These are phyloP conservation scores for Russula griseocarnosa DNA, from an alignment of 768 basidiomycete species.

Conservation along the genomic window DNA sequence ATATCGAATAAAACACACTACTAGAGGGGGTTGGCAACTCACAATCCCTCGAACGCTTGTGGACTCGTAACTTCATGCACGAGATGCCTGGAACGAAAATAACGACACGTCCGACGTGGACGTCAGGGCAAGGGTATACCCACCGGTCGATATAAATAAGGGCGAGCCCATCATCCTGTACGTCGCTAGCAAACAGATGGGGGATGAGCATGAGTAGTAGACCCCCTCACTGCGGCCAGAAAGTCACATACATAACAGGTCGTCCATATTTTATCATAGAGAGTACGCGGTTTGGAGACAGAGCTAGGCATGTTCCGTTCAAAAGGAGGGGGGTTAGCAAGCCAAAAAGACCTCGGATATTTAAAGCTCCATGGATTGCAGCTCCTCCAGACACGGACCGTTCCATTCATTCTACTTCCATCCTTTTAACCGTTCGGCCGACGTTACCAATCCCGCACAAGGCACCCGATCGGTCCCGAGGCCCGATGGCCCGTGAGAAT, in stretches of 20 bases:
- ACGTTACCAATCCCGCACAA: neutral
- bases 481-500: conserved; percentile 13
- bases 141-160: conserved; percentile 67
- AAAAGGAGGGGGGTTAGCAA: neutral
- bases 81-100: conserved; percentile 41
- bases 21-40: conserved; percentile 27
- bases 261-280: conserved; percentile 99
- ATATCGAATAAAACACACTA: neutral
- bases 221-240: neutral
- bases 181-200: conserved; percentile 46
- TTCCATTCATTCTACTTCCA: neutral
- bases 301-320: conserved; percentile 48
- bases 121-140: conserved; percentile 19
- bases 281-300: conserved; percentile 67
- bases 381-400: neutral
- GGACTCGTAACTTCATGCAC: conserved; percentile 64
- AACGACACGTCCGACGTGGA: conserved; percentile 11
- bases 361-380: no score
- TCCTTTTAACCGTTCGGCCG: conserved; percentile 11
- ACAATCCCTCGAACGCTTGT: conserved; percentile 58
- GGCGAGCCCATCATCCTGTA: conserved; percentile 70
- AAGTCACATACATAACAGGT: conserved; percentile 72
- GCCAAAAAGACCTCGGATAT: no score
- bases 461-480: conserved; percentile 14
- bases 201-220: neutral